Evolutionary conservation across 495 filamentous ascomycete species (phyloP).

Genomic region (Glonium stellatum): DNA sequence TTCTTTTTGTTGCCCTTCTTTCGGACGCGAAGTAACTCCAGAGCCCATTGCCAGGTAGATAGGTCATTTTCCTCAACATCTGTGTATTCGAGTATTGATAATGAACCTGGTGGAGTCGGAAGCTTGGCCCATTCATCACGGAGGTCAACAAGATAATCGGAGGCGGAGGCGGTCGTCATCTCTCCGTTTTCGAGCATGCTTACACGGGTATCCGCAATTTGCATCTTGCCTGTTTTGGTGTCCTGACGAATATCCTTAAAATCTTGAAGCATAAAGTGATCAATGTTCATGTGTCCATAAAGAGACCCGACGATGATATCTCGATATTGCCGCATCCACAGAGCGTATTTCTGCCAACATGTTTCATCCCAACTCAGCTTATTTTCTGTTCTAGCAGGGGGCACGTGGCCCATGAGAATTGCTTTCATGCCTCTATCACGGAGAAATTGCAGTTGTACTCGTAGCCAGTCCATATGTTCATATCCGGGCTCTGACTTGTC

Average conservation of each 20-base stretch:
- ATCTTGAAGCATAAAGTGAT: constrained; percentile 94
- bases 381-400: constrained; percentile 72
- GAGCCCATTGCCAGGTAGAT: constrained; percentile 15
- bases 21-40: constrained; percentile 28
- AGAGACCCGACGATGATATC: constrained; percentile 74
- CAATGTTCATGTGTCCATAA: constrained; percentile 97
- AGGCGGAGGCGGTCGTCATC: constrained; percentile 55
- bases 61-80: constrained; percentile 34
- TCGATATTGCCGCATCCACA: constrained; percentile 83
- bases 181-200: constrained; percentile 31
- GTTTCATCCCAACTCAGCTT: constrained; percentile 88
- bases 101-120: constrained; percentile 46
- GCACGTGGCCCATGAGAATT: constrained; percentile 89
- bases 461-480: constrained; percentile 93
- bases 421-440: constrained; percentile 84
- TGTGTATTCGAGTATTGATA: constrained; percentile 27
- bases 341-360: constrained; percentile 96
- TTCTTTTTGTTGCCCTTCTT: constrained; percentile 45
- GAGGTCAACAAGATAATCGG: constrained; percentile 73
- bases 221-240: constrained; percentile 41
- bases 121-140: constrained; percentile 70
- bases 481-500: constrained; percentile 73
- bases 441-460: constrained; percentile 80
- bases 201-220: constrained; percentile 3
- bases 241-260: constrained; percentile 61